A percentile compares a stretch with the other conserved stretches of the same genome.
These are phyloP conservation scores for Boletellus emodensis DNA, from an alignment of 768 basidiomycete species.

Conservation along the genomic window DNA sequence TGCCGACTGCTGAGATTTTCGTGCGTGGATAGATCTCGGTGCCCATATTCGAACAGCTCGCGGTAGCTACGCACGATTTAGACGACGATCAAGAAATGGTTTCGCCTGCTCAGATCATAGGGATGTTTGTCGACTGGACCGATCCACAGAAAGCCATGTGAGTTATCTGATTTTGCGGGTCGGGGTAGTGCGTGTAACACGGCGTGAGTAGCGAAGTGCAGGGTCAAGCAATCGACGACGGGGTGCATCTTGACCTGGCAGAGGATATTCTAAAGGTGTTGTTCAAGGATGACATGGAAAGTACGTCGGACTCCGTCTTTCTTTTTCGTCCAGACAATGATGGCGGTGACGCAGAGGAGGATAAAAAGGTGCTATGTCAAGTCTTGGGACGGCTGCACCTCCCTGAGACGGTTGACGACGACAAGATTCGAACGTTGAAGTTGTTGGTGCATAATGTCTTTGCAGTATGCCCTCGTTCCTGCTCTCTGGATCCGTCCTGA, in stretches of 20 bases:
- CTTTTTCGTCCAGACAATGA: not conserved
- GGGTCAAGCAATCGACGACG: conserved; percentile 36
- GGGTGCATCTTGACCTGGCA: conserved; percentile 55
- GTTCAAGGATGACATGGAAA: conserved; percentile 47
- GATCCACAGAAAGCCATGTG: conserved; percentile 70
- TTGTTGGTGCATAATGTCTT: conserved; percentile 48
- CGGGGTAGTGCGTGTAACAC: not conserved
- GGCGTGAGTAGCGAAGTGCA: conserved; percentile 35
- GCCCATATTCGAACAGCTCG: conserved; percentile 58
- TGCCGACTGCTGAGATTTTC: not conserved
- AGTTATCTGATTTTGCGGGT: conserved; percentile 26
- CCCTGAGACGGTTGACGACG: conserved; percentile 67
- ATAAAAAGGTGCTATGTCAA: conserved; percentile 61
- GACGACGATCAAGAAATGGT: conserved; percentile 77
- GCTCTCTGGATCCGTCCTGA: not conserved
- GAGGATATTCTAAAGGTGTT: conserved; percentile 46
- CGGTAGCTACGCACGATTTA: conserved; percentile 53
- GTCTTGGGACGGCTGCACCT: conserved; percentile 60
- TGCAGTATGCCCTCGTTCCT: conserved; percentile 3
- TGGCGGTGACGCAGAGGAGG: conserved; percentile 41
- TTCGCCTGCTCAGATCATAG: conserved; percentile 63
- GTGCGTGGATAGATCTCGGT: conserved; percentile 56
- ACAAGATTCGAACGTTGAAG: conserved; percentile 60
- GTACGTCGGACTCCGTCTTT: conserved; percentile 36
- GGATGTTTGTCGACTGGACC: conserved; percentile 87